Base-by-base conservation (phyloP, 2,329 filamentous ascomycete genomes). In the Claviceps lovelessii region DNA sequence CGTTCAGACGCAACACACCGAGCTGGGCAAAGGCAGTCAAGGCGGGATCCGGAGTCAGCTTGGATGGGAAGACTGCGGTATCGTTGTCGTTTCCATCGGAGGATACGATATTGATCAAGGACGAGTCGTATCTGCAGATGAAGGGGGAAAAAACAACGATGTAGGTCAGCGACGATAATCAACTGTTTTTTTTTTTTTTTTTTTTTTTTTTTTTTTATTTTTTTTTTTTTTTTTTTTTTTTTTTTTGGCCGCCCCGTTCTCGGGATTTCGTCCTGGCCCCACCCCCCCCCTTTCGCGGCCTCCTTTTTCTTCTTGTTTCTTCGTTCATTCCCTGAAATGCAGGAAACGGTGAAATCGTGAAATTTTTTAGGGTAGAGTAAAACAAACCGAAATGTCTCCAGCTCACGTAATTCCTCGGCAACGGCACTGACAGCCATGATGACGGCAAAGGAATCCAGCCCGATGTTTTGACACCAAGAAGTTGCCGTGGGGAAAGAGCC, bases 11-110 rank as follows among this genome's bases (percentile, higher is more conserved):
- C 53, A 72, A 63, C 5, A 71, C 67, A 1, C 69, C 76, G 5
- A 79, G 68, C 60, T 79, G 75, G 23, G 76, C 75, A 52, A 78
- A 71, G 6, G 73, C 71, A 1, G 74, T 77, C 48, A 80, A 67
- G 52, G 65, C 64, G 10, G 66, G 59, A 53, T 76, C 72, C n/a
- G 60, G 57, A 49, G 65, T 56, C 8, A 56, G 47, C 17, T 53
- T 33, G 13, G 51, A 53, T 10, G 54, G 47, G 19, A 42, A 53
- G 5, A 50, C 41, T 39, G 51, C 49, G 10, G 51, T 35, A 6
- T 56, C 51, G 46, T 46, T 35, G 6, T 56, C 51, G 46, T 46
- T 51, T 5, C 41, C 19, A 19, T 53, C 45, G 41, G 51, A 45
- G 17, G 53, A 53, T 15, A 52, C 50, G 15, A 52, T 35, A 33